Evolutionary conservation across 441 rosid genomes (phyloP), one percentile per base, ranked within the genome.

Genomic region (Gossypium davidsonii): DNA sequence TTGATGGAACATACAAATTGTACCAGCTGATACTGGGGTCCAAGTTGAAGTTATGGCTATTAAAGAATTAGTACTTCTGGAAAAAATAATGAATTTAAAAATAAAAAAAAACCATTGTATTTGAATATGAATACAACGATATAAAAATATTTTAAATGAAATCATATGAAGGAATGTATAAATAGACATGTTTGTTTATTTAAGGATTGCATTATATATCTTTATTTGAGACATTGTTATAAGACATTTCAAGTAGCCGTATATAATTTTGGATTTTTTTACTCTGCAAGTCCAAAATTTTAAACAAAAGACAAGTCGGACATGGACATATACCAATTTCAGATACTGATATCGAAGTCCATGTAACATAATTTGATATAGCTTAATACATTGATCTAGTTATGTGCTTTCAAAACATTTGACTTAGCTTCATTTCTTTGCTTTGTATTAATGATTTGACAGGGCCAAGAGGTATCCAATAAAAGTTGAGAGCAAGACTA

Each of bases 381-480:
- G 18, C 39, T 23, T 58, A 23, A 52, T 31, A 46, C 2, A 2
- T 57, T 6, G 46, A 15, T 51, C 0, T 20, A 18, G 62, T 17
- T 42, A 6, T 57, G 46, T 65, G 12, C 53, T 14, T 21, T 61
- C 58, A 4, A 26, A 61, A 20, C 49, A 20, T 59, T 6, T 59
- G 26, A 68, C 37, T 0, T 39, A 28, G 46, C 11, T 56, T 52
- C 73, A 25, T 51, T 34, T 49, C 73, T 60, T 48, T 66, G 37
- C 17, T 56, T 48, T 28, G 44, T 20, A 25, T 8, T 26, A 31
- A 65, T 28, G 71, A 49, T 72, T 37, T 49, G 67, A 17, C 80
- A 96, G 99, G 99, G 97, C 96, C 73, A 91, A 93, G 79, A 85
- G 89, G 72, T 96, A 86, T 81, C 99, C 98, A 26, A 80, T 96